Base-by-base conservation (phyloP, 306 rosid species). In the Trichosanthes truncata region DNA sequence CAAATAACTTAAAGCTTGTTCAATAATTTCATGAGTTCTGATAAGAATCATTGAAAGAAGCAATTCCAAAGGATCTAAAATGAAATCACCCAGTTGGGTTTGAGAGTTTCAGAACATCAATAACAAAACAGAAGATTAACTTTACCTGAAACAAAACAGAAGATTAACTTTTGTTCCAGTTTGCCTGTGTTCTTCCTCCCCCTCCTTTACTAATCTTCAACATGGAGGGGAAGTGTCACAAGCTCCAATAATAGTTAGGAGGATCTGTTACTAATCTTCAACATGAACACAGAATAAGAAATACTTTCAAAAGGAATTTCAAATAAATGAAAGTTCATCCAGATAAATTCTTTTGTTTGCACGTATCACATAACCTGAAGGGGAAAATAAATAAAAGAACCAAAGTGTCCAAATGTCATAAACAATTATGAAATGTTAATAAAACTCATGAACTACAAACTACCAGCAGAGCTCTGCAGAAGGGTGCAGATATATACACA, bases 401-500 rank as follows among this genome's bases (percentile, higher is more conserved):
- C 31, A 20, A 52, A 53, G 25, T 52, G 78, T 74, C 62, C 63
- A 52, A 74, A 74, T 74, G 63, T 51, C 26, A 63, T 31, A 51
- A 74, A 52, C 78, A 74, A 74, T 51, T 74, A 35, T 74, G 48
- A 74, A 52, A 74, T 74, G 78, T 74, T 74, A 74, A 74, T 74
- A 74, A 74, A 74, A 74, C 45, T 74, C 78, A 74, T 49, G 45
- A 74, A 74, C 78, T 74, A 74, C 78, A 33, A 51, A 74, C 78
- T 74, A 74, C 78, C 78, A 52, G 29, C 63, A 74, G 78, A 74
- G 35, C 78, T 74, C 78, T 74, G 78, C 78, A 49, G 78, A 74
- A 74, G 78, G 78, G 78, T 46, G 55, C 78, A 74, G 78, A 74
- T 74, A 74, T 74, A 51, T 74, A 74, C 78, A 74, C 78, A 74